phyloP scores from a whole-genome alignment of 805 yeast species.

The Zygotorulaspora chibaensis region DNA sequence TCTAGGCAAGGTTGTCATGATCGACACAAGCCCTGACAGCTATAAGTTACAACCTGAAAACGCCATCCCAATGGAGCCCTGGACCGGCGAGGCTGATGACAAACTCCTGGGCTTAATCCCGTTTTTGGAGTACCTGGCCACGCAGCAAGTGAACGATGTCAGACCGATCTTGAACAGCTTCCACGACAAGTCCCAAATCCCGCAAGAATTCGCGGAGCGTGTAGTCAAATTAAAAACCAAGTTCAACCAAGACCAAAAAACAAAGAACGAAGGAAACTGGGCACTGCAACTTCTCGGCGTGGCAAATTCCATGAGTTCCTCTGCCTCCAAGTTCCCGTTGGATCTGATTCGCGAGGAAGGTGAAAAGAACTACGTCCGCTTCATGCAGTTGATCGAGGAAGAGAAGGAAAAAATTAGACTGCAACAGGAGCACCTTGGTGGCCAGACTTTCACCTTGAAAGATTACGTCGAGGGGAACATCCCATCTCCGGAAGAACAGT shows the following conservation, averaged over 20 bases:
- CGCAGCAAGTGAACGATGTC: conserved; percentile 79
- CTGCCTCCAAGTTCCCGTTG: conserved; percentile 55
- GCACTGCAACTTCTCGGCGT: conserved; percentile 63
- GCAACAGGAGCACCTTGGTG: conserved; percentile 75
- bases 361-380: conserved; percentile 78
- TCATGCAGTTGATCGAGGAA: conserved; percentile 79
- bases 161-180: conserved; percentile 81
- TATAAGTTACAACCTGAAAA: conserved; percentile 87
- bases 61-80: conserved; percentile 76
- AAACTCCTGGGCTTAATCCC: conserved; percentile 77
- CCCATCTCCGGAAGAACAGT: conserved; percentile 66
- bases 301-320: conserved; percentile 18
- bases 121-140: conserved; percentile 88
- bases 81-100: conserved; percentile 87
- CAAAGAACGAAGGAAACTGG: conserved; percentile 44
- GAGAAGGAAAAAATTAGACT: conserved; percentile 61
- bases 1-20: conserved; percentile 67
- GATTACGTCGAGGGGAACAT: conserved; percentile 80
- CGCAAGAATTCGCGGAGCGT: conserved; percentile 76
- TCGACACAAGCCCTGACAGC: conserved; percentile 73
- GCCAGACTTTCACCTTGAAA: conserved; percentile 78
- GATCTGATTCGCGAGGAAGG: conserved; percentile 90
- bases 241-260: conserved; percentile 54
- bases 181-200: conserved; percentile 58
- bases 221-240: conserved; percentile 70